Conservation (phyloP, 2,329 filamentous ascomycete genomes). For the Cadophora gregata region DNA sequence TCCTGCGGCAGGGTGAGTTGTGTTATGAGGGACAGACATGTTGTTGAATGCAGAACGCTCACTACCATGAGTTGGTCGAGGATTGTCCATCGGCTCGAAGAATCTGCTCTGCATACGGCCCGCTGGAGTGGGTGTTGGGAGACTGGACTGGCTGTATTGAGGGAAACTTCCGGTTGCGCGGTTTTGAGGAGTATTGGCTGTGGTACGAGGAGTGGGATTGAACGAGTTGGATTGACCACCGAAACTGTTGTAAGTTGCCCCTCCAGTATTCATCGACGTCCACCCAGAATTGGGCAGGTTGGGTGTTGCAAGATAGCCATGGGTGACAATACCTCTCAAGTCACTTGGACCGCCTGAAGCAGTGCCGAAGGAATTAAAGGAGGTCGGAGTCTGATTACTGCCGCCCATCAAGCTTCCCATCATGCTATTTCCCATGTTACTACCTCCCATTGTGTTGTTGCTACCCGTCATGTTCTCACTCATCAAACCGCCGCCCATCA, state of each 20-base stretch:
- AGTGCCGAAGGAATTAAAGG: not conserved
- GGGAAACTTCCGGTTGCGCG: not conserved
- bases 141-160: not conserved
- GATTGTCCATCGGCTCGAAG: not conserved
- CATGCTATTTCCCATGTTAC: not conserved
- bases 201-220: not conserved
- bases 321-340: not conserved
- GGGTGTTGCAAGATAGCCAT: not conserved
- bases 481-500: no score
- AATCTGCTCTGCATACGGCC: not conserved
- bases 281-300: conserved; percentile 1
- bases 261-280: conserved; percentile 10
- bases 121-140: not conserved
- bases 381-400: not conserved
- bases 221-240: not conserved
- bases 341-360: not conserved
- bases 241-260: conserved; percentile 1
- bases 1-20: not conserved
- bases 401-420: not conserved
- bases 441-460: not conserved
- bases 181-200: not conserved
- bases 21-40: not conserved
- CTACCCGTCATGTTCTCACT: not conserved
- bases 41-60: conserved; percentile 11
- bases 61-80: not conserved